Conservation (phyloP, 2,329 filamentous ascomycete genomes). For the Chrysoporthe austroafricana region DNA sequence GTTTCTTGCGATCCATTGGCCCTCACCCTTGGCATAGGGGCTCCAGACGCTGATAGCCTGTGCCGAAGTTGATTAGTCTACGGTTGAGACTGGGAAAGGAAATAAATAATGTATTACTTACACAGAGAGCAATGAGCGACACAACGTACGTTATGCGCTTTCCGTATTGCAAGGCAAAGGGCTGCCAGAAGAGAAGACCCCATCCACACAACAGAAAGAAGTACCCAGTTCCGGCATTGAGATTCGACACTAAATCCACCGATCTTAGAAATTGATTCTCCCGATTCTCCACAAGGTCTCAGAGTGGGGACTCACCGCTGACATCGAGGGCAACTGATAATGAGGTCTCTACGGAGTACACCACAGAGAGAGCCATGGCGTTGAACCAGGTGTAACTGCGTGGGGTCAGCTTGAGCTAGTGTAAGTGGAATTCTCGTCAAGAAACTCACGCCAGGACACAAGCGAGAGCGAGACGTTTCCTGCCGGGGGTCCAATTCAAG, state of each 20-base stretch:
- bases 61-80: neutral
- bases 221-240: constrained; percentile 36
- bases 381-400: constrained; percentile 29
- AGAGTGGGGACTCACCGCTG: constrained; percentile 16
- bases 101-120: constrained; percentile 6
- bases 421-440: neutral
- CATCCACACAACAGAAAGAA: constrained; percentile 48
- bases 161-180: constrained; percentile 49
- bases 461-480: constrained; percentile 30
- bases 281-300: neutral
- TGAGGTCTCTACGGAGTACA: constrained; percentile 26
- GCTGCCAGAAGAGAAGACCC: constrained; percentile 51
- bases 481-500: constrained; percentile 40
- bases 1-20: constrained; percentile 44
- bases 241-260: constrained; percentile 12
- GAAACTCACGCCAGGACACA: constrained; percentile 34
- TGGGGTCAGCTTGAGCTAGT: neutral
- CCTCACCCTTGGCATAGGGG: constrained; percentile 34
- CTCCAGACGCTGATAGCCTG: constrained; percentile 28
- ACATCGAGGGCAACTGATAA: constrained; percentile 28
- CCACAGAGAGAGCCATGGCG: constrained; percentile 28
- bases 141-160: constrained; percentile 33
- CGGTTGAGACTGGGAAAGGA: neutral
- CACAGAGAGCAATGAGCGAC: constrained; percentile 28
- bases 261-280: neutral